phyloP scores from a whole-genome alignment of 2,329 filamentous ascomycete species.

The Triangularia setosa region DNA sequence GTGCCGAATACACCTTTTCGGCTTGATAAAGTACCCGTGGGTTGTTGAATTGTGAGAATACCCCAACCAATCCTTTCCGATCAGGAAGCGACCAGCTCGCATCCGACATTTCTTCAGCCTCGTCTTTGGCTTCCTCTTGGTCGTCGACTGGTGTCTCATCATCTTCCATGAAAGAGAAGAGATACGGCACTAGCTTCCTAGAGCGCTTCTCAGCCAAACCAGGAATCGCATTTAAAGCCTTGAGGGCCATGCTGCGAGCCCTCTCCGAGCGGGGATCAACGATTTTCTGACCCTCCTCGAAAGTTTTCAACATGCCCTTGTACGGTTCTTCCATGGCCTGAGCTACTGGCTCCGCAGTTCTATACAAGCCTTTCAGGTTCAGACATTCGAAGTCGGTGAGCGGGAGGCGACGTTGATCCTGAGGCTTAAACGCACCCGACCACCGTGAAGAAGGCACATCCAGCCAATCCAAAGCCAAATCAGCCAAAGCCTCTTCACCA shows the following conservation, averaged over 20 bases:
- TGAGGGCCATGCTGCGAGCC: conserved; percentile 73
- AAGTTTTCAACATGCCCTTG: conserved; percentile 58
- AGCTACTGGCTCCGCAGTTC: conserved; percentile 48
- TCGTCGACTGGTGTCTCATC: conserved; percentile 39
- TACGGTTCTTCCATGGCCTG: conserved; percentile 49
- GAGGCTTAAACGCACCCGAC: conserved; percentile 39
- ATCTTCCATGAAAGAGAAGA: conserved; percentile 73
- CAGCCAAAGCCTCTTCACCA: conserved; percentile 69
- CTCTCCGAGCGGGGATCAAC: conserved; percentile 48
- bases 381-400: conserved; percentile 81
- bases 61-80: conserved; percentile 73
- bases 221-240: conserved; percentile 70
- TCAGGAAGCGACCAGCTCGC: conserved; percentile 69
- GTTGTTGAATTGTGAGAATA: conserved; percentile 84
- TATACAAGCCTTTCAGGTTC: conserved; percentile 61
- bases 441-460: conserved; percentile 53
- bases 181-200: conserved; percentile 76
- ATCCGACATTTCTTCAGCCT: conserved; percentile 35
- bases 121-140: conserved; percentile 33
- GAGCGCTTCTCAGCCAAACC: conserved; percentile 81
- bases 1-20: conserved; percentile 68
- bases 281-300: conserved; percentile 60
- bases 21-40: conserved; percentile 78
- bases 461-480: conserved; percentile 76
- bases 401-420: conserved; percentile 35